These are phyloP conservation scores for Adiantum capillusveneris DNA, from an alignment of 75 land plant species.

Conservation along the genomic window DNA sequence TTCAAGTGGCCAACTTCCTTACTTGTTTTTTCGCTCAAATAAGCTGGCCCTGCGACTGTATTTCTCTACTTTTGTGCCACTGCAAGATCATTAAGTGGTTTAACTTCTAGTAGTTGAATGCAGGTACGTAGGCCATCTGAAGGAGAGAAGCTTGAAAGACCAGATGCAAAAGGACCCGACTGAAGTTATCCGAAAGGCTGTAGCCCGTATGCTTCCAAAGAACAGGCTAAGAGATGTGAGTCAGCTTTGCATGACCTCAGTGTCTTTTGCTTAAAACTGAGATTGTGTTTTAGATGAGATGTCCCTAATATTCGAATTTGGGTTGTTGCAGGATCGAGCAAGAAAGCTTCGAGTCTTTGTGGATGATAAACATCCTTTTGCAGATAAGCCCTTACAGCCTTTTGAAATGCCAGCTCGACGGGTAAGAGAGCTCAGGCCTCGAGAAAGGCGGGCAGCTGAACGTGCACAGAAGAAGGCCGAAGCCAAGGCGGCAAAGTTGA, in stretches of 20 bases:
- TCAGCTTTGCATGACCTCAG: conserved; percentile 1
- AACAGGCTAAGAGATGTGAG: conserved; percentile 89
- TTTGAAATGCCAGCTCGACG: conserved; percentile 79
- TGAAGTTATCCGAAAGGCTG: conserved; percentile 93
- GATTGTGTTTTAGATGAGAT: conserved; percentile 1
- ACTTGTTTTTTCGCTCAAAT: no score
- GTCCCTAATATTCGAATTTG: neutral
- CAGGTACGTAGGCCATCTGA: conserved; percentile 83
- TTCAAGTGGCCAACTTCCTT: no score
- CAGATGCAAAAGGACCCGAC: conserved; percentile 83
- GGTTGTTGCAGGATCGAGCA: conserved; percentile 71
- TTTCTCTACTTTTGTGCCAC: no score
- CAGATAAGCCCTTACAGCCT: conserved; percentile 54
- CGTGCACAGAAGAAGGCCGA: conserved; percentile 66
- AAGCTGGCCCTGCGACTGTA: no score
- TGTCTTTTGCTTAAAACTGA: no score
- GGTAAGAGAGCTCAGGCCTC: conserved; percentile 76
- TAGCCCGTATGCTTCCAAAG: conserved; percentile 86
- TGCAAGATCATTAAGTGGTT: no score
- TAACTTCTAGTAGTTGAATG: neutral
- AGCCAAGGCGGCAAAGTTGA: conserved; percentile 11
- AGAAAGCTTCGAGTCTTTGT: conserved; percentile 78
- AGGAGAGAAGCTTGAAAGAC: conserved; percentile 78
- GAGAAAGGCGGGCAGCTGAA: conserved; percentile 57
- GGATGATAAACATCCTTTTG: conserved; percentile 73